These are phyloP conservation scores for Boletus rex-veris DNA, from an alignment of 768 basidiomycete species.

Conservation along the genomic window DNA sequence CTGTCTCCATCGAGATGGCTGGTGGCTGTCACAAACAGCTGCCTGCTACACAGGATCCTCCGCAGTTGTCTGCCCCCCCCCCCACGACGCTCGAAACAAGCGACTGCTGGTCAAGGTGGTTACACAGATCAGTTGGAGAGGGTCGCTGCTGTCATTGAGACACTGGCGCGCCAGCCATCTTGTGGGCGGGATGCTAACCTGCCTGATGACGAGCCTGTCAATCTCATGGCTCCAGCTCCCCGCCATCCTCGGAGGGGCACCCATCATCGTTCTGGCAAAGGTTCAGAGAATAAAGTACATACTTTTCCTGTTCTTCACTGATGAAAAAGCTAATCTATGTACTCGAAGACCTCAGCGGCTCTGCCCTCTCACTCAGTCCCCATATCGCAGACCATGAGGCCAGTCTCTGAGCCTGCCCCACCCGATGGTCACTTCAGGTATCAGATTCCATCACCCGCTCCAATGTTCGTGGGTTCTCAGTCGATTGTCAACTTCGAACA, in stretches of 20 bases:
- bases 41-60: not conserved
- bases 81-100: not conserved
- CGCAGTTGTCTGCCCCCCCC: not conserved
- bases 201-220: not conserved
- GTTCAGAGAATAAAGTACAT: too few relatives aligned
- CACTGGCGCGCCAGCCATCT: not conserved
- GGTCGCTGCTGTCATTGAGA: not conserved
- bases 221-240: not conserved
- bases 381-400: not conserved
- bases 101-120: not conserved
- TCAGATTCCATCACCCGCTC: too few relatives aligned
- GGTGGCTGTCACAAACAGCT: not conserved
- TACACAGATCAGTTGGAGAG: not conserved
- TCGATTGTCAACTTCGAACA: too few relatives aligned
- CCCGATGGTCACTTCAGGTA: not conserved
- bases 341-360: too few relatives aligned
- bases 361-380: too few relatives aligned
- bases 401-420: not conserved
- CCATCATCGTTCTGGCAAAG: not conserved
- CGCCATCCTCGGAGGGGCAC: too few relatives aligned
- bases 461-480: too few relatives aligned
- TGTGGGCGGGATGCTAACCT: not conserved
- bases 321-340: too few relatives aligned
- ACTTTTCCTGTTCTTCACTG: too few relatives aligned
- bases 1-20: not conserved